Conservation (phyloP, 2,329 filamentous ascomycete genomes). For the Cercospora sp. region DNA sequence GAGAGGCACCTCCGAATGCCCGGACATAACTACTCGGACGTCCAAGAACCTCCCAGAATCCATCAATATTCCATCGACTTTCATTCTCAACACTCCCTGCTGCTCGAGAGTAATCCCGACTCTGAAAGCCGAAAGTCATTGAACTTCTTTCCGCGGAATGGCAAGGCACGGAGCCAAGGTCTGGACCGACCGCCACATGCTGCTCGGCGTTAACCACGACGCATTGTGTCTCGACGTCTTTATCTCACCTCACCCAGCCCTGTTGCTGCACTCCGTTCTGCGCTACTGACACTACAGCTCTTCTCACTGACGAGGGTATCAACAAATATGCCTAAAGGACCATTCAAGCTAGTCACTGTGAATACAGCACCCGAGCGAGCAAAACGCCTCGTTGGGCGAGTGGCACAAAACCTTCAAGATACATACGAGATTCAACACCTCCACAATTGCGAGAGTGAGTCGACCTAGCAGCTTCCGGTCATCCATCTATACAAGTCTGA, state of each 20-base stretch:
- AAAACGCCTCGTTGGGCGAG: slow-evolving; percentile 60
- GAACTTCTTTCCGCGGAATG: not conserved
- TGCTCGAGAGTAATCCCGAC: not conserved
- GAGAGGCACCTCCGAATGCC: not conserved
- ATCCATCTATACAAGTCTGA: not conserved
- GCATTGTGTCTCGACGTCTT: not conserved
- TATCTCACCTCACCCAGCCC: not conserved
- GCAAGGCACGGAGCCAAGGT: not conserved
- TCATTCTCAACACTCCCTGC: not conserved
- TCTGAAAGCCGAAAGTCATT: not conserved
- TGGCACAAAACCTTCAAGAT: slow-evolving; percentile 63
- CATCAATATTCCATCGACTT: not conserved
- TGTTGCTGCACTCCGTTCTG: not conserved
- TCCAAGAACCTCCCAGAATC: not conserved
- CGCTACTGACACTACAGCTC: not conserved
- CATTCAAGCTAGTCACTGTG: slow-evolving; percentile 65
- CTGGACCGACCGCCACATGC: not conserved
- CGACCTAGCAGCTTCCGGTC: not conserved
- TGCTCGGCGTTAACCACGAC: not conserved
- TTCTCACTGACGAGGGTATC: not conserved
- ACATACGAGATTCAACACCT: slow-evolving; percentile 63
- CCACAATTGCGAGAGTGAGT: slow-evolving; percentile 61
- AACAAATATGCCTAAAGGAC: slow-evolving; percentile 43
- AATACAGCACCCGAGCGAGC: slow-evolving; percentile 68
- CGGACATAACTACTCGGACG: not conserved